Evolutionary conservation across 768 basidiomycete genomes (phyloP).

Genomic region (Agaricus blazei): DNA sequence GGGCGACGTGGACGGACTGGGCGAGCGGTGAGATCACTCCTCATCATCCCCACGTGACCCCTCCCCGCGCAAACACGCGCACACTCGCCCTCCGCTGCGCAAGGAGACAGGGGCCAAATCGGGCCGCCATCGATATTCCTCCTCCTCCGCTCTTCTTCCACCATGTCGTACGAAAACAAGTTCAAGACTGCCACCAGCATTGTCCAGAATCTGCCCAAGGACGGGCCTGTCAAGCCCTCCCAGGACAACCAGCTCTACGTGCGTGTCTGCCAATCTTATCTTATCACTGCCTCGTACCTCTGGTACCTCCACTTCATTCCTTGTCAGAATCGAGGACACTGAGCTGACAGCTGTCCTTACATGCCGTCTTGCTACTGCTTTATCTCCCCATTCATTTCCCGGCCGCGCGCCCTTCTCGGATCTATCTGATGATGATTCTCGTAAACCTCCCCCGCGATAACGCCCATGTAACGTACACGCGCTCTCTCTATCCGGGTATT

Average conservation of each 20-base stretch:
- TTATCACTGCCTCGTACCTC: conserved; percentile 10
- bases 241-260: conserved; percentile 78
- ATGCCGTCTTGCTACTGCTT: background rate
- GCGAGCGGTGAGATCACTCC: background rate
- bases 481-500: no score
- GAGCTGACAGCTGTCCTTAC: background rate
- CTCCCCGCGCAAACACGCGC: background rate
- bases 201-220: conserved; percentile 65
- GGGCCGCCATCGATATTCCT: background rate
- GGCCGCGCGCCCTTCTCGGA: background rate
- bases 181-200: conserved; percentile 75
- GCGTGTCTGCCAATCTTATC: conserved; percentile 23
- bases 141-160: conserved; percentile 11
- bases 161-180: conserved; percentile 59
- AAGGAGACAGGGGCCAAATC: no score
- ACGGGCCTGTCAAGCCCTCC: conserved; percentile 72
- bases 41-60: background rate
- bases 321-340: background rate
- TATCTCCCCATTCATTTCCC: no score
- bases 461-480: no score
- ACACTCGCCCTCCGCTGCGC: no score
- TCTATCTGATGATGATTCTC: background rate
- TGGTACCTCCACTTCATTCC: background rate
- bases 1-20: conserved; percentile 3
- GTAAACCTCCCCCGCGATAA: no score